Percentiles rank a stretch among this genome's conserved stretches.
These are phyloP conservation scores for Escallonia rubra DNA, from an alignment of 129 eudicot species.

Conservation along the genomic window DNA sequence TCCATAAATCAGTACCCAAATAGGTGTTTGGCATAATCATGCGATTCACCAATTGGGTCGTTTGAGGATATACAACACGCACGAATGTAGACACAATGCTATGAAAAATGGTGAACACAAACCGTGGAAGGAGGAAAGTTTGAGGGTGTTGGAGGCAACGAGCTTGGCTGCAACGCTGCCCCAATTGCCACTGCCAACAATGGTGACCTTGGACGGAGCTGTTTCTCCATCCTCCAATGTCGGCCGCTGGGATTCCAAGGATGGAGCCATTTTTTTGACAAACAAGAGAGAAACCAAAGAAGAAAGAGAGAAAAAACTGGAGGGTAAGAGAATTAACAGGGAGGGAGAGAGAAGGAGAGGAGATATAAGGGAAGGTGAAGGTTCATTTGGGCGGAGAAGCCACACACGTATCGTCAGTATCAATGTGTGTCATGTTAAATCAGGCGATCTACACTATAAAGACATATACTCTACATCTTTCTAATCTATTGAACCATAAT, in stretches of 20 bases:
- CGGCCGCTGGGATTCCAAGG: conserved; percentile 13
- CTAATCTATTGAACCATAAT: no score
- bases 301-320: no score
- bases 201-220: conserved; percentile 57
- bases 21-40: background rate
- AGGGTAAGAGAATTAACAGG: background rate
- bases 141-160: conserved; percentile 88
- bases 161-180: conserved; percentile 98
- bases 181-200: conserved; percentile 99
- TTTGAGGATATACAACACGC: background rate
- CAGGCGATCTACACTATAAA: conserved; percentile 48
- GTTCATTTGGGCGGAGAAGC: background rate
- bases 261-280: conserved; percentile 35
- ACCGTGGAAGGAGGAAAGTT: conserved; percentile 73
- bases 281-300: no score
- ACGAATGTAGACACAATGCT: background rate
- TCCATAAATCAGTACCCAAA: background rate
- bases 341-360: conserved; percentile 14
- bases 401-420: conserved; percentile 53
- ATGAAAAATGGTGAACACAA: conserved; percentile 4
- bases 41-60: background rate
- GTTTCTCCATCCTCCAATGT: background rate
- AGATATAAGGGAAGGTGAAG: conserved; percentile 16
- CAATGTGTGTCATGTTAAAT: conserved; percentile 35
- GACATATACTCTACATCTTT: background rate